These are phyloP conservation scores for Cinnamomum chago DNA, from an alignment of 164 flowering plant species.

Conservation along the genomic window DNA sequence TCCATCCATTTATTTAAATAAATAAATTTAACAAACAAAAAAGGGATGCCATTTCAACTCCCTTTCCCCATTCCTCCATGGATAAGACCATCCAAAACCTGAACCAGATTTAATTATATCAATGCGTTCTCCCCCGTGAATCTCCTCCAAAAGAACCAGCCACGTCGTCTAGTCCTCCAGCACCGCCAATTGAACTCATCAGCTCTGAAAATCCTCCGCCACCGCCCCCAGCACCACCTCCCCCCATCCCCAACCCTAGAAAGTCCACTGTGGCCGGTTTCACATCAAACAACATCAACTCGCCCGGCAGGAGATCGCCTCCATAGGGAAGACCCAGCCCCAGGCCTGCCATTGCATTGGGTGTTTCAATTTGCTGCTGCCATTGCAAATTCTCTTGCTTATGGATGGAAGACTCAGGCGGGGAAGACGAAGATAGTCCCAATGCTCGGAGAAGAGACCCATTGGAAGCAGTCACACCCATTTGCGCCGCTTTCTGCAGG, in stretches of 20 bases:
- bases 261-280: neutral
- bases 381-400: neutral
- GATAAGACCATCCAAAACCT: too few relatives aligned
- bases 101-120: too few relatives aligned
- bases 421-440: neutral
- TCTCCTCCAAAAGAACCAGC: neutral
- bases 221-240: neutral
- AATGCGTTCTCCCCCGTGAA: neutral
- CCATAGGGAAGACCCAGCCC: neutral
- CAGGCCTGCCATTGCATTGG: neutral
- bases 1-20: too few relatives aligned
- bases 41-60: too few relatives aligned
- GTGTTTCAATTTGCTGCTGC: neutral
- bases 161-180: neutral
- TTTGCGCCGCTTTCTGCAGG: neutral
- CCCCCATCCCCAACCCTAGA: neutral
- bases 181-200: neutral
- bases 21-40: too few relatives aligned
- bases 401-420: neutral
- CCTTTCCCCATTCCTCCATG: too few relatives aligned
- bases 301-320: neutral
- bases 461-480: neutral
- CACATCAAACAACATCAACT: neutral
- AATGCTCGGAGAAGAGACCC: neutral
- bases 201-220: neutral